Percentiles rank a stretch among this genome's conserved stretches.
Evolutionary conservation across 2,329 filamentous ascomycete species (phyloP).

Genomic region (Zasmidium cellare): DNA sequence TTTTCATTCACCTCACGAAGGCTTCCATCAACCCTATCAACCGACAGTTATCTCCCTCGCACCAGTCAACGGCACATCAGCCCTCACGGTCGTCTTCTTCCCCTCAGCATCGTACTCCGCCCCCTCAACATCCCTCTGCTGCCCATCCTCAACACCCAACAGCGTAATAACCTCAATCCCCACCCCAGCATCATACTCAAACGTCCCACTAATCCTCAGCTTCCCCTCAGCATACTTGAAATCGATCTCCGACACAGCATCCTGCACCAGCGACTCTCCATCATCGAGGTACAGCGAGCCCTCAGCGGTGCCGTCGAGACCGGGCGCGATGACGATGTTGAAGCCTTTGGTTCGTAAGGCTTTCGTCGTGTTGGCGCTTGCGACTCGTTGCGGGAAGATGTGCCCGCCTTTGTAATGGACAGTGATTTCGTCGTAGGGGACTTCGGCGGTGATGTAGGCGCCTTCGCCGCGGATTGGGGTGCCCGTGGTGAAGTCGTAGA

Average conservation of each 20-base stretch:
- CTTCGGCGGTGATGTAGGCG: conserved; percentile 41
- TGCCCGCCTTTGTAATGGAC: conserved; percentile 65
- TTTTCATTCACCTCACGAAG: background rate
- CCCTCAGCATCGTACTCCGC: conserved; percentile 9
- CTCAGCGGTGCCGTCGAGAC: conserved; percentile 59
- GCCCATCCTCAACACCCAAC: background rate
- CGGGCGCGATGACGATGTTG: conserved; percentile 68
- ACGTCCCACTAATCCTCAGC: conserved; percentile 54
- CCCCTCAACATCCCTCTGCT: background rate
- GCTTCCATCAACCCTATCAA: too few species aligned
- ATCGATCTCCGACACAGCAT: conserved; percentile 54
- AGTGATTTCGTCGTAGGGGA: conserved; percentile 59
- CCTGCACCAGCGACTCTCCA: conserved; percentile 65
- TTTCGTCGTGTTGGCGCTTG: conserved; percentile 60
- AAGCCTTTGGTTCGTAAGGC: conserved; percentile 66
- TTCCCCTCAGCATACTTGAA: conserved; percentile 59
- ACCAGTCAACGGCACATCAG: conserved; percentile 17
- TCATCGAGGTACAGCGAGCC: conserved; percentile 78
- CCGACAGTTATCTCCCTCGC: background rate
- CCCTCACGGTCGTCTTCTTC: conserved; percentile 12
- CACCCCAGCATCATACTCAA: conserved; percentile 50
- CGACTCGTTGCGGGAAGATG: conserved; percentile 60
- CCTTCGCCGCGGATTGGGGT: conserved; percentile 48
- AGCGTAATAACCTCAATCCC: background rate
- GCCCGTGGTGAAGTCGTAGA: conserved; percentile 61